Evolutionary conservation across 306 rosid genomes (phyloP), one percentile per base, ranked within the genome.

Genomic region (Acmispon strigosus): DNA sequence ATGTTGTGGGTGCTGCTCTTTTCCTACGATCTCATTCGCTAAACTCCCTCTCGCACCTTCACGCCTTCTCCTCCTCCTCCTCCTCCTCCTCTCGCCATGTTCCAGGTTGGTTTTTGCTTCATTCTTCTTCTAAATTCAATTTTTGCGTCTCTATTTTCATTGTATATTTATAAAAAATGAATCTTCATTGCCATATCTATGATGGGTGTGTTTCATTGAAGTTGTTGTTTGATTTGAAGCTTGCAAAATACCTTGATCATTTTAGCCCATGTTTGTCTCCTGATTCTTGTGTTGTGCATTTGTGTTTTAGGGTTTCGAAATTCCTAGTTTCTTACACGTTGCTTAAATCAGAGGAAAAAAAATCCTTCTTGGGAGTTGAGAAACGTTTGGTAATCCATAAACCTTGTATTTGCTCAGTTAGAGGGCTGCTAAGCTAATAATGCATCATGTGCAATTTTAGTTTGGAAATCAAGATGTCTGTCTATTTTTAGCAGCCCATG

Each of bases 21-120:
- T 39, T 62, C 0, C 60, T n/a, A 41, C 66, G 59, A 8, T 2
- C 71, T 73, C 48, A 14, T 57, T 32, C 49, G n/a, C 69, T 69
- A 10, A 44, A 19, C 15, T 19, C 87, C 66, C 24, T 22, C 24
- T 22, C 24, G 4, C 74, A 44, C 39, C 14, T 68, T 61, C 59
- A 1, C 29, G 24, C 73, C 49, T 55, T 71, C 74, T 66, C 8
- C 15, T 66, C 81, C 76, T 32, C 74, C 68, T 70, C 10, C 74
- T 66, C 8, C 15, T 66, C 81, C 76, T 32, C 74, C 68, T 70
- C 10, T 66, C 66, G 73, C 57, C 66, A 7, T 58, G 1, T 50
- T 39, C 43, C 67, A 75, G 65, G 72, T 60, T 72, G 7, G 37
- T 32, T 32, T 32, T 32, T 32, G 37, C 62, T 36, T 36, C 36